Base-by-base conservation (phyloP, 2,329 filamentous ascomycete species). In the Fusarium tupiense region DNA sequence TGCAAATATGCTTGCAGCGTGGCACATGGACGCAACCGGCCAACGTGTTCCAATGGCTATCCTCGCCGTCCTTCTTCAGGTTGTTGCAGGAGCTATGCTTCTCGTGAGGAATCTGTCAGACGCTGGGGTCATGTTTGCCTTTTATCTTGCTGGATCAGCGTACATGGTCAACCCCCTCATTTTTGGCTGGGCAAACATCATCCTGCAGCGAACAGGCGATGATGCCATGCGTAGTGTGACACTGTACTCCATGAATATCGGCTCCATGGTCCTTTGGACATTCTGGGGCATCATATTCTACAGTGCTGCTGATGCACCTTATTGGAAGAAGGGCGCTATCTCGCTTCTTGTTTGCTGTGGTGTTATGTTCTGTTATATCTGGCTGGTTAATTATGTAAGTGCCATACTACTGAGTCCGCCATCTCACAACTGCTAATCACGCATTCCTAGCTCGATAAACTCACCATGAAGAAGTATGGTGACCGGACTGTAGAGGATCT, bases 201-300 rank as follows among this genome's bases (percentile, higher is more conserved):
- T 80, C 9, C 37, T 73, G 4, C 69, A 72, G 3, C 61, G 74
- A 17, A 73, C 68, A 0, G 78, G 76, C 0, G 85, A 86, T 22
- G 84, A 86, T 64, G 84, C 84, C 3, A 71, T 80, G 0, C 76
- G 85, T 17, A 82, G 81, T 17, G 79, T 86, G 6, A 83, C 82
- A 0, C 69, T 86, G 0, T 83, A 82, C 46, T 79, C 80, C 1
- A 85, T 86, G 83, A 84, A 83, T 17, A 81, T 82, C 31, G 80
- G 81, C 6, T 81, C 82, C 20, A 81, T 81, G 47, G 76, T 83
- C 2, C 66, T 86, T 33, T 86, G 84, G 68, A 85, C 85, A 0
- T 86, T 85, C 56, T 86, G 85, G 84, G 85, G 84, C 1, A 84
- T 86, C 10, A 75, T 80, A 0, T 71, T 86, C 13, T 86, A 86